Evolutionary conservation across 2,329 filamentous ascomycete species (phyloP).

Genomic region (Lasiodiplodia hormozganensis): DNA sequence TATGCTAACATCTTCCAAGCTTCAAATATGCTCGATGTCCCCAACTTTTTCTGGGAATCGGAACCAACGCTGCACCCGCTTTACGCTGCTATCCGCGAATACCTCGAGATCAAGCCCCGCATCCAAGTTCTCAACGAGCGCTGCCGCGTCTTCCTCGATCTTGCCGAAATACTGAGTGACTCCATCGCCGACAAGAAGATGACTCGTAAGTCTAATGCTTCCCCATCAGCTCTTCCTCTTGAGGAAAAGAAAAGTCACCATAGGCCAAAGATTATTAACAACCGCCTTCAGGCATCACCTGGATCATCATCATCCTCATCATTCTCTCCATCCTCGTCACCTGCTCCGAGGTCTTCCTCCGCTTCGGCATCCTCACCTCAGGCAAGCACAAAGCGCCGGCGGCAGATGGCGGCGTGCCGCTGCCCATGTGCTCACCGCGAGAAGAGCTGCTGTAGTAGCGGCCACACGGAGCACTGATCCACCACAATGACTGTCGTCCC

Average conservation of each 20-base stretch:
- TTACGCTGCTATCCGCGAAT: conserved; percentile 93
- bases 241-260: too few species aligned
- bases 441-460: conserved; percentile 12
- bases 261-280: neutral
- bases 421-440: conserved; percentile 26
- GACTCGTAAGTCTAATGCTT: conserved; percentile 62
- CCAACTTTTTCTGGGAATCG: conserved; percentile 98
- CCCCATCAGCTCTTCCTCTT: too few species aligned
- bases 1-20: conserved; percentile 58
- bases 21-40: conserved; percentile 93
- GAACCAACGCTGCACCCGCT: conserved; percentile 94
- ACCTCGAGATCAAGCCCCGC: conserved; percentile 94
- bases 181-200: conserved; percentile 93
- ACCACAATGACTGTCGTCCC: neutral
- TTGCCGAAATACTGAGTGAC: conserved; percentile 93
- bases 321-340: conserved; percentile 90
- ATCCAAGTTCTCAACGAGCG: conserved; percentile 97
- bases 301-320: conserved; percentile 97
- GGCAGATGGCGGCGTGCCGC: neutral
- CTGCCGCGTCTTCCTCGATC: conserved; percentile 93
- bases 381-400: conserved; percentile 11
- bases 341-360: conserved; percentile 83
- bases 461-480: neutral
- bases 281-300: conserved; percentile 71
- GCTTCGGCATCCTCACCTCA: conserved; percentile 63